phyloP scores from a whole-genome alignment of 768 basidiomycete species.

The Leccinum incarnatum region DNA sequence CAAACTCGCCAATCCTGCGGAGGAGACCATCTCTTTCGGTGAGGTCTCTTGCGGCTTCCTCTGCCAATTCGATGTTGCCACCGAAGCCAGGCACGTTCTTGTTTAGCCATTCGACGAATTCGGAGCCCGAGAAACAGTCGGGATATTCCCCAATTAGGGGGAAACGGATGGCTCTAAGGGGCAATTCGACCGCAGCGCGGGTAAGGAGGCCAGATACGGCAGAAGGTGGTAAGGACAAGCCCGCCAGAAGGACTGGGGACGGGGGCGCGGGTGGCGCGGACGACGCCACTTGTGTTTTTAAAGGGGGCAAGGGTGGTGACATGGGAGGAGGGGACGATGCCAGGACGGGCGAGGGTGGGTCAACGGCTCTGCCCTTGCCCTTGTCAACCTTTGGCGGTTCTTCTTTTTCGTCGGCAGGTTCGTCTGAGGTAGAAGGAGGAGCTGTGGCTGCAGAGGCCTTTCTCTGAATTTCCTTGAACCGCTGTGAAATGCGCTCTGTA shows the following conservation, averaged over 20 bases:
- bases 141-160: conserved; percentile 82
- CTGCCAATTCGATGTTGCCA: conserved; percentile 74
- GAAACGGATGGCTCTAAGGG: conserved; percentile 67
- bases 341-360: conserved; percentile 32
- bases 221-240: conserved; percentile 62
- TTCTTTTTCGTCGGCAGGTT: conserved; percentile 31
- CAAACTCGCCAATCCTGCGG: conserved; percentile 77
- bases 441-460: conserved; percentile 39
- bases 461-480: conserved; percentile 77
- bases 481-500: conserved; percentile 81
- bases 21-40: conserved; percentile 54
- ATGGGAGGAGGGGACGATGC: conserved; percentile 58
- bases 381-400: conserved; percentile 67
- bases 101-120: conserved; percentile 82
- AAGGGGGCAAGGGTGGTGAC: conserved; percentile 58
- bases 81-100: conserved; percentile 75
- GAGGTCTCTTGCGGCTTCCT: conserved; percentile 60
- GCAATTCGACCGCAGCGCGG: conserved; percentile 70
- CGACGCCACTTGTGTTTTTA: conserved; percentile 36
- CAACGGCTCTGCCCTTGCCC: conserved; percentile 70
- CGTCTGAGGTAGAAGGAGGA: conserved; percentile 26
- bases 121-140: conserved; percentile 86
- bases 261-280: conserved; percentile 40
- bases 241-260: conserved; percentile 69
- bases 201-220: conserved; percentile 67